phyloP scores from a whole-genome alignment of 2,329 filamentous ascomycete genomes.

The Fusarium sp. region DNA sequence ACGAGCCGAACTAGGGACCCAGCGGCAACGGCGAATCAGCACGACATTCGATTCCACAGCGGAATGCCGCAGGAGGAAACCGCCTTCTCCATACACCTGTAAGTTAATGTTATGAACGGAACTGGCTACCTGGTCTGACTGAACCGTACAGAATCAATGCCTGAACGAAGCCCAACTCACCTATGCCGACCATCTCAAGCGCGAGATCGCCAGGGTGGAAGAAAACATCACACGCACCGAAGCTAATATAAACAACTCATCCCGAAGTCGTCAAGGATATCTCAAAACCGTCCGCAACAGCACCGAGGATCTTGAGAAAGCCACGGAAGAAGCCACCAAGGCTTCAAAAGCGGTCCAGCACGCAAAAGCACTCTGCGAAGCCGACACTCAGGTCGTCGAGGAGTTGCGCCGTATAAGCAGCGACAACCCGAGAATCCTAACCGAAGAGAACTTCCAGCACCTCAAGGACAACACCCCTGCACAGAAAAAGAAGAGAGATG shows the following conservation, averaged over 20 bases:
- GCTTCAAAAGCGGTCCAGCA: rapidly evolving
- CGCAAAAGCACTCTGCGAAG: neutral
- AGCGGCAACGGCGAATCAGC: neutral
- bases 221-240: neutral
- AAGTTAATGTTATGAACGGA: neutral
- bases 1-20: neutral
- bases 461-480: neutral
- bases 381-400: neutral
- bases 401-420: neutral
- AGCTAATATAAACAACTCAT: neutral
- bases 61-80: neutral
- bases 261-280: neutral
- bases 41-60: neutral
- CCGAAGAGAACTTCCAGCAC: neutral
- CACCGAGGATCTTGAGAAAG: neutral
- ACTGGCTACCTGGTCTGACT: neutral
- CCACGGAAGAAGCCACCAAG: neutral
- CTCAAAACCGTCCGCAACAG: neutral
- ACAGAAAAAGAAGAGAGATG: neutral
- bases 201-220: neutral
- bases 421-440: neutral
- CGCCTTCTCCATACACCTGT: neutral
- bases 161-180: neutral
- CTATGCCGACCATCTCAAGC: neutral
- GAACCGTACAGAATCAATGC: neutral